Percentiles rank a stretch among this genome's conserved stretches.
phyloP scores from a whole-genome alignment of 2,329 filamentous ascomycete species.

The Monilinia aucupariae region DNA sequence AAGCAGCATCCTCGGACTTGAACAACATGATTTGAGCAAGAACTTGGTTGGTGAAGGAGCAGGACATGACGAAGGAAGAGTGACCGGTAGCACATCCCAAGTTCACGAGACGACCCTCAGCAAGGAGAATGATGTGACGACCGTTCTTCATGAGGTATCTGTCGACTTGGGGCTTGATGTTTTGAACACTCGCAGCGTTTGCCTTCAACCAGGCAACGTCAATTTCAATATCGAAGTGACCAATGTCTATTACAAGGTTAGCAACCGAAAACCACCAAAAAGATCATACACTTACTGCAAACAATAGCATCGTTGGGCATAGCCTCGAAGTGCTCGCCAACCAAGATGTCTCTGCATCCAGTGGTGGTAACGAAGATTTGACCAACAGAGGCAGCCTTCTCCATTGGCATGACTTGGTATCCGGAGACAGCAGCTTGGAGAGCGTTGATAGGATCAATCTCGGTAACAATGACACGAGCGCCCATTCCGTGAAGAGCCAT shows the following conservation, averaged over 20 bases:
- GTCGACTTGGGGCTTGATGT: constrained; percentile 99
- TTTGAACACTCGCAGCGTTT: constrained; percentile 87
- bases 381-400: constrained; percentile 80
- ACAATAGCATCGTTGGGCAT: constrained; percentile 99
- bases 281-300: constrained; percentile 63
- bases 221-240: constrained; percentile 99
- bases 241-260: constrained; percentile 63
- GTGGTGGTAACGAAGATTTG: constrained; percentile 99
- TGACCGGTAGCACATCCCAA: constrained; percentile 97
- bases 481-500: constrained; percentile 95
- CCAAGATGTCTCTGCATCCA: constrained; percentile 96
- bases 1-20: constrained; percentile 85
- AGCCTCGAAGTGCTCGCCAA: constrained; percentile 82
- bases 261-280: not conserved
- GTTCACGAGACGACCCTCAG: constrained; percentile 98
- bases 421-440: constrained; percentile 97
- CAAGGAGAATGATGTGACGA: constrained; percentile 95
- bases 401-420: constrained; percentile 96
- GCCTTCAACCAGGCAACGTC: constrained; percentile 99
- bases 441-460: constrained; percentile 99
- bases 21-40: constrained; percentile 97
- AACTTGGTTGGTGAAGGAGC: constrained; percentile 99
- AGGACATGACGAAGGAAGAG: constrained; percentile 99
- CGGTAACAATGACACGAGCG: constrained; percentile 91
- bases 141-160: constrained; percentile 91